Evolutionary conservation across 2,329 filamentous ascomycete genomes (phyloP).

Genomic region (Epichloe scottii): DNA sequence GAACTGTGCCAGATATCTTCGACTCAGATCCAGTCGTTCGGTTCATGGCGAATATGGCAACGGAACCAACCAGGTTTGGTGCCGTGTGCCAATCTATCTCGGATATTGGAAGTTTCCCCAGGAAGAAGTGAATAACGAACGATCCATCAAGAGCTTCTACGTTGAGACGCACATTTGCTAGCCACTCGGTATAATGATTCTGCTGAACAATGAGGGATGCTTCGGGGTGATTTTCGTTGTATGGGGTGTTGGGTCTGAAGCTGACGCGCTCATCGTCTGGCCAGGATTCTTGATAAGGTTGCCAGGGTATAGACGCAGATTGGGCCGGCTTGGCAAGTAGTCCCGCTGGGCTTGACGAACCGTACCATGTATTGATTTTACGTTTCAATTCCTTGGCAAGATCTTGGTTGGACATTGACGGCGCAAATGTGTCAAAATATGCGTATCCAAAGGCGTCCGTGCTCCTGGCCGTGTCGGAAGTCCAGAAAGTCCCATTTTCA

Average conservation of each 20-base stretch:
- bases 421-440: constrained; percentile 48
- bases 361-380: constrained; percentile 40
- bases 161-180: constrained; percentile 50
- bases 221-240: constrained; percentile 13
- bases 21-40: constrained; percentile 19
- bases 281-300: neutral
- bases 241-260: constrained; percentile 15
- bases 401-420: constrained; percentile 13
- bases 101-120: constrained; percentile 40
- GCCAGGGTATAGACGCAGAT: neutral
- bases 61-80: constrained; percentile 46
- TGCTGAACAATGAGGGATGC: constrained; percentile 22
- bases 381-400: constrained; percentile 22
- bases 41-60: constrained; percentile 40
- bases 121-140: constrained; percentile 54
- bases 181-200: constrained; percentile 48
- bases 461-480: constrained; percentile 46
- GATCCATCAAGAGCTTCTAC: constrained; percentile 48
- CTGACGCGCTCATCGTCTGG: neutral
- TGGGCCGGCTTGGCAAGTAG: constrained; percentile 6
- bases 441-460: constrained; percentile 57
- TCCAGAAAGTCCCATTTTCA: constrained; percentile 52
- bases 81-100: constrained; percentile 36
- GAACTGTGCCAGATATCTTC: constrained; percentile 36
- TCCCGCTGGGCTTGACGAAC: constrained; percentile 18